Evolutionary conservation across 306 rosid genomes (phyloP).

Genomic region (Begonia loranthoides): DNA sequence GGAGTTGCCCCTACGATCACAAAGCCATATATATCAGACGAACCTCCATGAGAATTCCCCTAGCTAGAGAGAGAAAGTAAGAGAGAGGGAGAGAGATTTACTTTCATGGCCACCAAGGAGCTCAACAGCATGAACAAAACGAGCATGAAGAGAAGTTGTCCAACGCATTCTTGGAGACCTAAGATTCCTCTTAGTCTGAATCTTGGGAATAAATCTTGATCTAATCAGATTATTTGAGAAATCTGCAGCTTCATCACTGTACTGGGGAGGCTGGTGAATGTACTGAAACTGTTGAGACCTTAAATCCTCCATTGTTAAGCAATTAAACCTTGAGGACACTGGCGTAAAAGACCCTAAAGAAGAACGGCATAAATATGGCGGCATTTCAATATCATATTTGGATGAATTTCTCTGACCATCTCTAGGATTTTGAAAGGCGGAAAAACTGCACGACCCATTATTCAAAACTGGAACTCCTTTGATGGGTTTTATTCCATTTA

Average conservation of each 20-base stretch:
- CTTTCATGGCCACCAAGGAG: constrained; percentile 16
- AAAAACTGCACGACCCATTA: not conserved
- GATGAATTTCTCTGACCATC: not conserved
- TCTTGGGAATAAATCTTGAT: not conserved
- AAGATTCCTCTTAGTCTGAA: not conserved
- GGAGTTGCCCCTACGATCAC: constrained; percentile 54
- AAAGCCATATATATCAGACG: not conserved
- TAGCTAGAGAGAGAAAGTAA: not conserved
- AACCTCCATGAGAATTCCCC: not conserved
- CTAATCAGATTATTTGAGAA: not conserved
- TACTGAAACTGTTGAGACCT: not conserved
- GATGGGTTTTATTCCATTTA: not conserved
- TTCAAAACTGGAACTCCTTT: not conserved
- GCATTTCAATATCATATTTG: not conserved
- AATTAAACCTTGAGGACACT: not conserved
- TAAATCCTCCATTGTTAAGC: not conserved
- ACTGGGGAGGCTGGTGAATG: not conserved
- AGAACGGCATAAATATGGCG: not conserved
- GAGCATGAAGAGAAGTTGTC: constrained; percentile 9
- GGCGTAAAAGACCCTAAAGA: not conserved
- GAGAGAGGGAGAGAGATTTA: not conserved
- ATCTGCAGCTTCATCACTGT: not conserved
- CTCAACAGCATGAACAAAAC: constrained; percentile 12
- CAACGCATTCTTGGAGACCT: constrained; percentile 14
- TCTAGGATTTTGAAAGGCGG: not conserved